A percentile compares a stretch with the other conserved stretches of the same genome.
Evolutionary conservation across 2,329 filamentous ascomycete species (phyloP).

Genomic region (Parastagonospora avenae): DNA sequence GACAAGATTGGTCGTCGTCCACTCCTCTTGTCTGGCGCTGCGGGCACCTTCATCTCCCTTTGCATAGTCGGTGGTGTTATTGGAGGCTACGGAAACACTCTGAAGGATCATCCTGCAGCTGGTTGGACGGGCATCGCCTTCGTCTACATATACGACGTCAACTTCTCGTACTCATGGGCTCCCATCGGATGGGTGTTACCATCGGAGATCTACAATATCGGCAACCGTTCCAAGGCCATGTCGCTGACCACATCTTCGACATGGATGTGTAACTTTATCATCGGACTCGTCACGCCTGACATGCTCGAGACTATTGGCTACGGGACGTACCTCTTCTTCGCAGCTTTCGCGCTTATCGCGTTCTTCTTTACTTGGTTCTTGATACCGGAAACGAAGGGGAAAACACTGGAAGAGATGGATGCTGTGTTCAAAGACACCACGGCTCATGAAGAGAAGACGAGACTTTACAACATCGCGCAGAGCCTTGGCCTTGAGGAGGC

Average conservation of each 20-base stretch:
- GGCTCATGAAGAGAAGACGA: slow-evolving; percentile 56
- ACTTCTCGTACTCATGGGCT: slow-evolving; percentile 69
- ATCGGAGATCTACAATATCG: slow-evolving; percentile 74
- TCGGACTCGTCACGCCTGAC: slow-evolving; percentile 70
- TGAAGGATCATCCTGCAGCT: slow-evolving; percentile 61
- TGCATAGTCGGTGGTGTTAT: slow-evolving; percentile 73
- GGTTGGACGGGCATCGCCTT: slow-evolving; percentile 72
- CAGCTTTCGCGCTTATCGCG: slow-evolving; percentile 54
- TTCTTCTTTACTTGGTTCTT: slow-evolving; percentile 58
- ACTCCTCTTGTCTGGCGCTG: slow-evolving; percentile 65
- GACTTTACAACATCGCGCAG: slow-evolving; percentile 24
- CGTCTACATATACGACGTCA: slow-evolving; percentile 62
- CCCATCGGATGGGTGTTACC: slow-evolving; percentile 76
- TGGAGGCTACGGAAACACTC: slow-evolving; percentile 64
- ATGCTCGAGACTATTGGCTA: slow-evolving; percentile 67
- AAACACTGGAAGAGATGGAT: slow-evolving; percentile 80
- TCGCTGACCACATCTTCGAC: slow-evolving; percentile 73
- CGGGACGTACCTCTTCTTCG: slow-evolving; percentile 59
- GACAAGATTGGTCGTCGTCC: slow-evolving; percentile 68
- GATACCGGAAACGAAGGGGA: slow-evolving; percentile 74
- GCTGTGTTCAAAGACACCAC: slow-evolving; percentile 83
- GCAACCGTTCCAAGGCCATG: slow-evolving; percentile 70
- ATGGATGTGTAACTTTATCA: slow-evolving; percentile 79
- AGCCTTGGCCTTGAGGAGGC: slow-evolving; percentile 21
- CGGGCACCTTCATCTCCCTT: slow-evolving; percentile 73